phyloP scores from a whole-genome alignment of 2,329 filamentous ascomycete species.

The Sarocladiaceae sp. region DNA sequence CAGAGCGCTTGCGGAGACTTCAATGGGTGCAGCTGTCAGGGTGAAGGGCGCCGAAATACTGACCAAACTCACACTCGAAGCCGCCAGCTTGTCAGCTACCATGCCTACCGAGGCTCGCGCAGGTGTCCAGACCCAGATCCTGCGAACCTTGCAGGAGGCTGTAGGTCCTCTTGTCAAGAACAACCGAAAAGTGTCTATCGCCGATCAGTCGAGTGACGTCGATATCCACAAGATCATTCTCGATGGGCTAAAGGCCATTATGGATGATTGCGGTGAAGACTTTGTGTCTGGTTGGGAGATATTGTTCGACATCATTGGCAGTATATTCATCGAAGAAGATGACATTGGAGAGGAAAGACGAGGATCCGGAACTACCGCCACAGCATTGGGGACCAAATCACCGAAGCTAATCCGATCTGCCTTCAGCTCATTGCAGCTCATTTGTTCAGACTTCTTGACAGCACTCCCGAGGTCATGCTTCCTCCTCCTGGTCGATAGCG shows the following conservation, averaged over 20 bases:
- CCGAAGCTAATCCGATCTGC: conserved; percentile 76
- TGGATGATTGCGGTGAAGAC: conserved; percentile 85
- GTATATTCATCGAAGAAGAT: conserved; percentile 60
- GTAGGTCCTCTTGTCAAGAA: conserved; percentile 50
- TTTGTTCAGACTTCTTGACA: conserved; percentile 89
- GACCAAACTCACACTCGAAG: conserved; percentile 52
- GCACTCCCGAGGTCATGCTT: conserved; percentile 69
- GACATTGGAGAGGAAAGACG: conserved; percentile 26
- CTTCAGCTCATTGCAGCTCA: conserved; percentile 84
- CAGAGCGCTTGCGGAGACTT: conserved; percentile 41
- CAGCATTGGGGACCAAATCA: conserved; percentile 52
- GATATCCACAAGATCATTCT: conserved; percentile 78
- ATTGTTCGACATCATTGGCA: conserved; percentile 80
- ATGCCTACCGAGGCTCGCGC: conserved; percentile 48
- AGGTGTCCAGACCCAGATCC: conserved; percentile 66
- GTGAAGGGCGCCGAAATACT: conserved; percentile 62
- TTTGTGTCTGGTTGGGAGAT: conserved; percentile 80
- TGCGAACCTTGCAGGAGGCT: conserved; percentile 62
- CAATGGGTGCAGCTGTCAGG: conserved; percentile 48
- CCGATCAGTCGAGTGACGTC: conserved; percentile 60
- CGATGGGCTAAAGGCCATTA: conserved; percentile 73
- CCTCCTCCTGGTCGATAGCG: conserved; percentile 75
- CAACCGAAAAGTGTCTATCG: conserved; percentile 49
- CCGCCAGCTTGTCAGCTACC: conserved; percentile 50
- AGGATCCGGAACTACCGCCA: conserved; percentile 24